Percentiles rank a stretch among this genome's conserved stretches.
Evolutionary conservation across 1,284 basidiomycete genomes (phyloP).

Genomic region (Leccinum ponderosum): DNA sequence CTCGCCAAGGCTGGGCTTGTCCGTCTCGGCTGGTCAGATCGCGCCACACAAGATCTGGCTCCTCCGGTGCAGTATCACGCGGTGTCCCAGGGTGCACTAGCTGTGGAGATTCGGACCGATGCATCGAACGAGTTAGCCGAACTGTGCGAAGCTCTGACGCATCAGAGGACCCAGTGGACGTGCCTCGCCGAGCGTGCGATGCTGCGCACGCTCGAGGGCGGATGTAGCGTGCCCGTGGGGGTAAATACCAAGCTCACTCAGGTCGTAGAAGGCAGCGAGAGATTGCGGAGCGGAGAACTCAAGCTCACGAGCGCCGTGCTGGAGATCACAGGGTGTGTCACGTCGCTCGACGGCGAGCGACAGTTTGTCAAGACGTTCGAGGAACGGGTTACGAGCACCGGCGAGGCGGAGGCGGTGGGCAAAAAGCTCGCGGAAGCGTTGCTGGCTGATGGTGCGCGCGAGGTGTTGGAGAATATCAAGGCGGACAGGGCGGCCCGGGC

Average conservation of each 20-base stretch:
- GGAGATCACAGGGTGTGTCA: conserved; percentile 76
- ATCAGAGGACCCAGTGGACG: conserved; percentile 74
- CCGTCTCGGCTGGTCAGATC: conserved; percentile 76
- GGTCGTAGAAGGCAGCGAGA: conserved; percentile 24
- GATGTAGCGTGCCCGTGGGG: conserved; percentile 97
- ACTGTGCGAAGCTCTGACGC: conserved; percentile 68
- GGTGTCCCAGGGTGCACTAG: conserved; percentile 94
- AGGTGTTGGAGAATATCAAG: conserved; percentile 80
- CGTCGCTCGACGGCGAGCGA: conserved; percentile 66
- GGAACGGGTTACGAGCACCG: conserved; percentile 50
- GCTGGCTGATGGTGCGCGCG: conserved; percentile 68
- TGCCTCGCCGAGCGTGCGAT: conserved; percentile 87
- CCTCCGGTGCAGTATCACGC: conserved; percentile 85
- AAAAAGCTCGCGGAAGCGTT: conserved; percentile 62
- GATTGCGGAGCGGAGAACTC: conserved; percentile 29
- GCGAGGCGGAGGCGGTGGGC: conserved; percentile 73
- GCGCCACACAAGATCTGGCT: conserved; percentile 77
- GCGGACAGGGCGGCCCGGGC: conserved; percentile 61
- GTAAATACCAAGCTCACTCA: conserved; percentile 55
- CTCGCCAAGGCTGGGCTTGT: conserved; percentile 93
- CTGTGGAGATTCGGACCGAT: conserved; percentile 80
- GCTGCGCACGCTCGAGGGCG: conserved; percentile 89
- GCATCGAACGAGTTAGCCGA: conserved; percentile 61
- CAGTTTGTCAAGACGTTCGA: conserved; percentile 71
- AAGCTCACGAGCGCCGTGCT: conserved; percentile 41